phyloP scores from a whole-genome alignment of 441 rosid genomes.

The Jatropha podagrica region DNA sequence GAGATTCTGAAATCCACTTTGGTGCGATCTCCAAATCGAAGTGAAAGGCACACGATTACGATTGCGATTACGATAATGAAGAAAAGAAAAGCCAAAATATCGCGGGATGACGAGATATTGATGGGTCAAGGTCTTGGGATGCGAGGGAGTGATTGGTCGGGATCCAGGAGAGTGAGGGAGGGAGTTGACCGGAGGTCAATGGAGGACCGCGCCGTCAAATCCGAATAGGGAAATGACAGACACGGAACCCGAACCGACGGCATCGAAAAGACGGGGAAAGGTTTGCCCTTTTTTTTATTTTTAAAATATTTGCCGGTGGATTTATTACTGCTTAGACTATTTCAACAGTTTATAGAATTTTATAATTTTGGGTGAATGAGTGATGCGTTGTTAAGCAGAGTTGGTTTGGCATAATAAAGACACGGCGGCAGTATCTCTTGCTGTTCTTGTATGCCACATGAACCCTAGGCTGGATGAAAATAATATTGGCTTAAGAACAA shows the following conservation, averaged over 20 bases:
- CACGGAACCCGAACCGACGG: background rate
- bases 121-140: background rate
- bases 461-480: no score
- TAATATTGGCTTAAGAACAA: no score
- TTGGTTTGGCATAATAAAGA: no score
- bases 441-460: no score
- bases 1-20: slow-evolving; percentile 55
- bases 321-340: no score
- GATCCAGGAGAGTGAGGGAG: background rate
- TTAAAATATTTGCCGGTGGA: background rate
- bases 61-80: background rate
- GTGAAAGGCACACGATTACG: slow-evolving; percentile 16
- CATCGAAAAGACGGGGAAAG: background rate
- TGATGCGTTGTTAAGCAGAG: background rate
- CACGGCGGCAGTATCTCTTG: no score
- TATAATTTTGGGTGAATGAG: background rate
- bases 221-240: slow-evolving; percentile 11
- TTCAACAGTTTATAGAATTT: no score
- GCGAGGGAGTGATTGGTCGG: slow-evolving; percentile 25
- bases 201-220: slow-evolving; percentile 36
- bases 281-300: background rate
- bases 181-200: slow-evolving; percentile 37
- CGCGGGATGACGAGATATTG: background rate
- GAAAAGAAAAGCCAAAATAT: background rate
- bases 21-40: slow-evolving; percentile 31